Base-by-base conservation (phyloP, 129 eudicot species). In the Chrysanthemum seticuspe region DNA sequence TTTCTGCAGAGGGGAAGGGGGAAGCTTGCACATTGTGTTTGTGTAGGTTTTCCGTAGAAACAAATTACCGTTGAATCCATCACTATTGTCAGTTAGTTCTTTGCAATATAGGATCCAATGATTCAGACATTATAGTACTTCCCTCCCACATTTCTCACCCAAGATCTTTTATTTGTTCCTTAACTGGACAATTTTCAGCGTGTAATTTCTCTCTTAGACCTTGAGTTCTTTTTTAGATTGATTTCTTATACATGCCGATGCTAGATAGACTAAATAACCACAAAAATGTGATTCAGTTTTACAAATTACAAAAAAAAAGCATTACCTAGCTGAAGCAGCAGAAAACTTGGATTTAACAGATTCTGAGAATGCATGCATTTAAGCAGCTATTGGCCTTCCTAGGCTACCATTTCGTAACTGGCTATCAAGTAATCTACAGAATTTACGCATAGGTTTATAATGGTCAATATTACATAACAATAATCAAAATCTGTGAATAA, bases 81-180 rank as follows among this genome's bases (percentile, higher is more conserved):
- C 53, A 61, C 40, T 14, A 67, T 34, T 62, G 29, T 25, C 29
- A 25, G 2, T 25, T 25, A 25, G 29, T 25, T 67, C 86, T 76
- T 87, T 87, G 87, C 13, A 84, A 70, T 44, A 84, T 75, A 68
- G 87, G 76, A 72, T 90, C 94, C 29, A 90, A 74, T 9, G 91
- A 86, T 74, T 82, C 91, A 36, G 85, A 85, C 68, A 90, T 87
- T 77, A 76, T 84, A 25, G 96, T 67, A 78, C 87, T 83, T 54
- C 96, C 86, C 59, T 91, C 94, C 76, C 80, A 83, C 94, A 87
- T 85, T 74, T 90, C 94, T 14, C 91, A 82, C 72, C 85, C 89
- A 79, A 90, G 91, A 72, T 87, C 97, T 80, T 62, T 87, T 72
- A 91, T 78, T 73, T 85, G 50, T 75, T 87, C 94, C 79, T 87